phyloP scores from a whole-genome alignment of 208 protist genomes.

The Borovskyia barvae region DNA sequence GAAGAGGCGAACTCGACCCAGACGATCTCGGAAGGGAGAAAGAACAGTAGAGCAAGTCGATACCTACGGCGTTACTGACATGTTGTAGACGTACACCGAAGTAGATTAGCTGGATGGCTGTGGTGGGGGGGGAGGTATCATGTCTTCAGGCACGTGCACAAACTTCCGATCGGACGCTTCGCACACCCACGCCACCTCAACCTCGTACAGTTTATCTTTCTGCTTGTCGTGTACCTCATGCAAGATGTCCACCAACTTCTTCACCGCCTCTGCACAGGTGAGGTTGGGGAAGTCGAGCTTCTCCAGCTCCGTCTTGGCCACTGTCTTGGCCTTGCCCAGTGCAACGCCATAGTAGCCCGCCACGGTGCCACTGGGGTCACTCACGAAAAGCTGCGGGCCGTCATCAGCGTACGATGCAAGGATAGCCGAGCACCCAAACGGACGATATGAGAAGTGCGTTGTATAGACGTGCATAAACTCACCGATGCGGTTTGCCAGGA shows the following conservation, averaged over 20 bases:
- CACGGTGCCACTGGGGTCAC: slow-evolving; percentile 96
- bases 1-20: neutral
- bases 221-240: slow-evolving; percentile 79
- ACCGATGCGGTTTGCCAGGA: slow-evolving; percentile 90
- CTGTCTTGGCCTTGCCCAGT: slow-evolving; percentile 97
- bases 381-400: slow-evolving; percentile 95
- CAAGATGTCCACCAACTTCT: slow-evolving; percentile 93
- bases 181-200: slow-evolving; percentile 97
- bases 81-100: too few species aligned
- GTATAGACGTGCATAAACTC: slow-evolving; percentile 96
- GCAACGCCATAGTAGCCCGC: slow-evolving; percentile 95
- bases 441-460: slow-evolving; percentile 93
- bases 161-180: slow-evolving; percentile 86
- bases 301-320: slow-evolving; percentile 98
- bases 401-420: slow-evolving; percentile 93
- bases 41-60: neutral
- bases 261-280: slow-evolving; percentile 94
- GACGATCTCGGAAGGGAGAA: neutral
- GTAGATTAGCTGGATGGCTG: neutral
- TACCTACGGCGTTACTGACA: slow-evolving; percentile 30
- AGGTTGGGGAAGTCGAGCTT: slow-evolving; percentile 95
- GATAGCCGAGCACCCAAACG: slow-evolving; percentile 96
- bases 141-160: slow-evolving; percentile 51
- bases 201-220: slow-evolving; percentile 97
- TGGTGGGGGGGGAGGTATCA: slow-evolving; percentile 52